These are phyloP conservation scores for Ogataea zsoltii DNA, from an alignment of 805 yeast genomes.

Conservation along the genomic window DNA sequence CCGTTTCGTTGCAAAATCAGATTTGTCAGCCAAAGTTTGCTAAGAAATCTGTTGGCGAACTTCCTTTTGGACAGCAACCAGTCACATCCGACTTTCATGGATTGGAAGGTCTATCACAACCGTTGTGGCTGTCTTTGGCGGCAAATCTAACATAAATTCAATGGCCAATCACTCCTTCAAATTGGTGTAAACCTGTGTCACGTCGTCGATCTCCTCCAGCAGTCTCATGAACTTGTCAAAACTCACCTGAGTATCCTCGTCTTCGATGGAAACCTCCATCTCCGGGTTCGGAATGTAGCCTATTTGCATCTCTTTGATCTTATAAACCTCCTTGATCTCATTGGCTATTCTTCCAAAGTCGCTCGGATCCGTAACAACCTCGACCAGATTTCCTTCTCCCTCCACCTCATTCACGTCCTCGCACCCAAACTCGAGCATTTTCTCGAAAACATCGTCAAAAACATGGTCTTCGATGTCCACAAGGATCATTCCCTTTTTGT, in stretches of 20 bases:
- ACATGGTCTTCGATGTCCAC: slow-evolving; percentile 40
- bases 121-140: no score
- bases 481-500: slow-evolving; percentile 71
- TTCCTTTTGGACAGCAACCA: no score
- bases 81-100: no score
- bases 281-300: slow-evolving; percentile 67
- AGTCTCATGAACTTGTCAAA: slow-evolving; percentile 57
- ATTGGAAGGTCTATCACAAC: no score
- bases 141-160: no score
- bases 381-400: slow-evolving; percentile 34
- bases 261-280: slow-evolving; percentile 52
- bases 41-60: no score
- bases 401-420: slow-evolving; percentile 57
- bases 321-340: slow-evolving; percentile 54
- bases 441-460: slow-evolving; percentile 73
- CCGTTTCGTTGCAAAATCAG: no score
- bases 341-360: slow-evolving; percentile 64
- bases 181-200: slow-evolving; percentile 77
- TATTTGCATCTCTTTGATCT: slow-evolving; percentile 69
- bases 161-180: slow-evolving; percentile 44
- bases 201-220: slow-evolving; percentile 82
- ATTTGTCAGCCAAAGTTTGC: no score
- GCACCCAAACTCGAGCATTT: slow-evolving; percentile 73
- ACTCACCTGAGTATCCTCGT: slow-evolving; percentile 51
- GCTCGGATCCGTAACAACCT: slow-evolving; percentile 62